Evolutionary conservation across 345 rosid species (phyloP), one percentile per base, ranked within the genome.

Genomic region (Turritis glabra): DNA sequence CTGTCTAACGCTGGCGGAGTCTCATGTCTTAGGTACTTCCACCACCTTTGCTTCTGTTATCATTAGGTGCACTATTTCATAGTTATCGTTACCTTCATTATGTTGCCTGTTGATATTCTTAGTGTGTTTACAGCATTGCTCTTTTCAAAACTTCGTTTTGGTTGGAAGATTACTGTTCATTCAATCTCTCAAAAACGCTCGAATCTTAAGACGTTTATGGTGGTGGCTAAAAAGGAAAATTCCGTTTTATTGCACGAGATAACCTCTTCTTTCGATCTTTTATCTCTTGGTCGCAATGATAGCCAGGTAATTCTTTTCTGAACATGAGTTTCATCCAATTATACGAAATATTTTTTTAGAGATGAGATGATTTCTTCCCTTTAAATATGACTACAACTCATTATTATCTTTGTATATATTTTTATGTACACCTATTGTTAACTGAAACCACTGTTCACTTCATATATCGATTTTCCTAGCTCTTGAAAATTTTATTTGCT

Each of bases 1-100:
- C 15, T 94, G 98, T 77, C 81, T 94, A 48, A 94, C 96, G 2
- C 71, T 94, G 77, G 97, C 90, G 27, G 97, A 94, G 79, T 86
- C 92, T 79, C 97, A 94, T 77, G 93, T 94, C 46, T 84, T 90
- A 86, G 98, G 98, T 94, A 58, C 63, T 22, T 53, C 61, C 25
- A 54, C 14, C 30, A 56, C 44, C 44, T 15, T 47, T 14, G 26
- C 7, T 82, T 52, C 56, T n/a, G 54, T 46, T n/a, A 26, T 11
- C 11, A 38, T 67, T 41, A 22, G 7, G 22, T 51, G 54, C 32
- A 58, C 4, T 69, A 0, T 44, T 30, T 51, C 27, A 2, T 7
- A 23, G 48, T 32, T 71, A 17, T 44, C 1, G 27, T 51, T 53
- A 41, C 17, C 30, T 52, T 32, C 17, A 27, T 68, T 27, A 10